phyloP scores from a whole-genome alignment of 257 asterid genomes.

The Solanum boliviense region DNA sequence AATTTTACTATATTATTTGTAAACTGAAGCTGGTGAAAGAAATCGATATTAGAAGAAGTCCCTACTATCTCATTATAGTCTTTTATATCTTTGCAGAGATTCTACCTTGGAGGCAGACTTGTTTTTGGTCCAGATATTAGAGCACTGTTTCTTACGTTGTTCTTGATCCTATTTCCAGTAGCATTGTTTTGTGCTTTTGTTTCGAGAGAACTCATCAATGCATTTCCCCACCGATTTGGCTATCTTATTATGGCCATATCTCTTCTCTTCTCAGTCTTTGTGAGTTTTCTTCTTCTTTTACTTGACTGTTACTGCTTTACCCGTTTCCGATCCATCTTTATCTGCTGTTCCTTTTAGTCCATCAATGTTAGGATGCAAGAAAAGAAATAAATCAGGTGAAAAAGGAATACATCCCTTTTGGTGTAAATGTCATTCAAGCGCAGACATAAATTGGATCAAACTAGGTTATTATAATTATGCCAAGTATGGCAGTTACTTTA shows the following conservation, averaged over 20 bases:
- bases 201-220: constrained; percentile 4
- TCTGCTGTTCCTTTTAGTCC: neutral
- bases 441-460: neutral
- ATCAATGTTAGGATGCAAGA: neutral
- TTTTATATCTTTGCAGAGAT: constrained; percentile 11
- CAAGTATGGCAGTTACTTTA: neutral
- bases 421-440: neutral
- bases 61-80: neutral
- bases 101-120: constrained; percentile 20
- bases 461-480: neutral
- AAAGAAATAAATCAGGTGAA: neutral
- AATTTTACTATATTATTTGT: neutral
- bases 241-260: neutral
- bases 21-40: neutral
- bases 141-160: constrained; percentile 10
- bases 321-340: neutral
- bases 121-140: constrained; percentile 24
- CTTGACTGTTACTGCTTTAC: neutral
- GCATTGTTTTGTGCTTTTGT: constrained; percentile 11
- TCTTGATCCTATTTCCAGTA: constrained; percentile 15
- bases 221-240: constrained; percentile 7
- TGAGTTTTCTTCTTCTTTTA: constrained; percentile 1
- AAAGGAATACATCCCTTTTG: neutral
- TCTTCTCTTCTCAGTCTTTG: constrained; percentile 3
- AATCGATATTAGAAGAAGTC: neutral